Base-by-base conservation (phyloP, 169 alveolate species). In the Plasmodium inui region DNA sequence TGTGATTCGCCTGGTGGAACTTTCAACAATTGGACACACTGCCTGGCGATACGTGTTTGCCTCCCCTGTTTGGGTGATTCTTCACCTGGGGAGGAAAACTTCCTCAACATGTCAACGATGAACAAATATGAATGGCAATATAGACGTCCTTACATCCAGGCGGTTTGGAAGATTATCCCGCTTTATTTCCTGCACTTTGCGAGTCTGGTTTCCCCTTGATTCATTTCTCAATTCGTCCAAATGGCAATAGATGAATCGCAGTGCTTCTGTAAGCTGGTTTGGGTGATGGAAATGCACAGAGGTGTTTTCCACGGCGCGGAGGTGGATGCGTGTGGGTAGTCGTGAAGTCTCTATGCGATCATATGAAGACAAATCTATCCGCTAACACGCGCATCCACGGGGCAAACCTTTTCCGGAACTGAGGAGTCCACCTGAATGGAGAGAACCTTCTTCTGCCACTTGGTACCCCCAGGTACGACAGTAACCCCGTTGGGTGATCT, bases 361-460 rank as follows among this genome's bases (percentile, higher is more conserved):
- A 73, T 50, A 73, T 22, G 37, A 4, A 10, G 53, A 73, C 0
- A 5, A 14, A 0, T 37, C 7, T 26, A 12, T 73, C 50, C 9
- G 10, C 17, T 32, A 50, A 39, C 8, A 73, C 7, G 10, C 26
- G 39, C 46, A 86, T 32, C 10, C 70, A 9, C 80, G 7, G 19
- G 79, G 79, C 57, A 44, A 26, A 73, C 93, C 70, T 89, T 55
- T 79, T 89, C 8, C 71, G 44, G 67, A 9, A 10, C 26, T 19
- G 82, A 61, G 22, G 88, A 61, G 30, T 89, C 72, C 82, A 79
- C 53, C 14, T 89, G 90, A 9, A 89, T 50, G 28, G 94, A 89
- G 44, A 89, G n/a, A 9, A 80, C 53, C 19, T 28, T 41, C 37
- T 14, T 53, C 82, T 89, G 94, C 94, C 94, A 89, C 71, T 89